These are phyloP conservation scores for Coleophoma cylindrospora DNA, from an alignment of 2,329 filamentous ascomycete genomes.

Conservation along the genomic window DNA sequence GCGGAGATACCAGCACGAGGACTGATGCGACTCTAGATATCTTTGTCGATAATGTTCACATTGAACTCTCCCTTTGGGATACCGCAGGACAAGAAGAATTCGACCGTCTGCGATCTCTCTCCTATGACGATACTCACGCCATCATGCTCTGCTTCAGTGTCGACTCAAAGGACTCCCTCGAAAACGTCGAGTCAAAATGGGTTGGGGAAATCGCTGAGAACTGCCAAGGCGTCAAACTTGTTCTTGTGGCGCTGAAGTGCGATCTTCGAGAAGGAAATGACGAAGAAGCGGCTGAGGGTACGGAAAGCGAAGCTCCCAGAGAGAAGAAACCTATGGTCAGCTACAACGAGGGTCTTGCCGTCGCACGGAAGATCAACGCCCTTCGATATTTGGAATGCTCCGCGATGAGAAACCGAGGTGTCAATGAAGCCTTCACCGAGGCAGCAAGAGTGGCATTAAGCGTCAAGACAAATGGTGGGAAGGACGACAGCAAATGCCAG, in stretches of 20 bases:
- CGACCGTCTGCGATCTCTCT: conserved; percentile 88
- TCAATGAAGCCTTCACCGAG: conserved; percentile 98
- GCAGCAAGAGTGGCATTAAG: conserved; percentile 88
- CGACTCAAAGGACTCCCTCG: conserved; percentile 91
- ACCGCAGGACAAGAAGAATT: conserved; percentile 99
- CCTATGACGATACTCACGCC: conserved; percentile 93
- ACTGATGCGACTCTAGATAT: conserved; percentile 59
- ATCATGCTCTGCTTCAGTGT: conserved; percentile 99
- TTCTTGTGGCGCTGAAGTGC: conserved; percentile 94
- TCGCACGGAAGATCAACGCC: conserved; percentile 86
- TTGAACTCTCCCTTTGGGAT: conserved; percentile 97
- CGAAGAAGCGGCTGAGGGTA: conserved; percentile 51
- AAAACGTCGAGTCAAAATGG: conserved; percentile 99
- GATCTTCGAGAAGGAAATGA: conserved; percentile 73
- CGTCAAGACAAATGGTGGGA: conserved; percentile 55
- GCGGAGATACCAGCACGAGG: neutral
- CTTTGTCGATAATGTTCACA: conserved; percentile 95
- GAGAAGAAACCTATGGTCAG: conserved; percentile 73
- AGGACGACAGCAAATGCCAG: conserved; percentile 53
- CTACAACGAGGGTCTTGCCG: conserved; percentile 87
- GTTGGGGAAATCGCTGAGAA: conserved; percentile 97
- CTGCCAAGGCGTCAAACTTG: conserved; percentile 90
- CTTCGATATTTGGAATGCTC: conserved; percentile 97
- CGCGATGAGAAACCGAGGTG: conserved; percentile 94
- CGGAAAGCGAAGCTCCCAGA: conserved; percentile 34